Evolutionary conservation across 2,329 filamentous ascomycete species (phyloP), one percentile per base, ranked within the genome.

Genomic region (Botrytis aclada): DNA sequence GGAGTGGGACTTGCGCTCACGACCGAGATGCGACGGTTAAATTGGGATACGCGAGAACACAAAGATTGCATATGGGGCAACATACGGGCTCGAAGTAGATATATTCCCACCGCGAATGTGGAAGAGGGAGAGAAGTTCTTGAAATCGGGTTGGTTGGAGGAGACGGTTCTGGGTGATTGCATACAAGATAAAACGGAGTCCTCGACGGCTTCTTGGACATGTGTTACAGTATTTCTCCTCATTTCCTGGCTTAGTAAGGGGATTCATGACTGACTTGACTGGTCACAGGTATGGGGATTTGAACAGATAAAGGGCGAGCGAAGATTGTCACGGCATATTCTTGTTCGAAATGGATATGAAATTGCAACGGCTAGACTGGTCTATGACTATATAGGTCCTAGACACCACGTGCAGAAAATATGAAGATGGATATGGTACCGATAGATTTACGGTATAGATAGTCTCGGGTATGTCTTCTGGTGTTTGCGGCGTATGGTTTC

Each of bases 261-360:
- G 4, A 7, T 18, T 39, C 60, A n/a, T 62, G 34, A 62, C 60
- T 62, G 60, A 62, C 34, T 62, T 16, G 34, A 18, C 25, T 4
- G n/a, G 18, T 18, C 60, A 41, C 9, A 62, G 60, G 60, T 62
- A 62, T 62, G 60, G 60, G 60, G 60, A 14, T 62, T 62, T 62
- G 60, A 41, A 41, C 22, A 39, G 25, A 62, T 62, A 22, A 62
- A 41, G 18, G 34, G 25, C 37, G 60, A 62, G 60, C 34, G 60
- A 9, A 62, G 60, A 18, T 62, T 62, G 37, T 25, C 60, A 62
- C 34, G 60, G 4, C 60, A 41, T 14, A 62, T 62, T 62, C 60
- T 62, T 41, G 60, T 62, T 62, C 60, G 60, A 18, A 62, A 41
- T 22, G 60, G 60, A n/a, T 62, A 62, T n/a, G 60, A 62, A 34